phyloP scores from a whole-genome alignment of 2,329 filamentous ascomycete species.

The Chalaropsis ovoidea region DNA sequence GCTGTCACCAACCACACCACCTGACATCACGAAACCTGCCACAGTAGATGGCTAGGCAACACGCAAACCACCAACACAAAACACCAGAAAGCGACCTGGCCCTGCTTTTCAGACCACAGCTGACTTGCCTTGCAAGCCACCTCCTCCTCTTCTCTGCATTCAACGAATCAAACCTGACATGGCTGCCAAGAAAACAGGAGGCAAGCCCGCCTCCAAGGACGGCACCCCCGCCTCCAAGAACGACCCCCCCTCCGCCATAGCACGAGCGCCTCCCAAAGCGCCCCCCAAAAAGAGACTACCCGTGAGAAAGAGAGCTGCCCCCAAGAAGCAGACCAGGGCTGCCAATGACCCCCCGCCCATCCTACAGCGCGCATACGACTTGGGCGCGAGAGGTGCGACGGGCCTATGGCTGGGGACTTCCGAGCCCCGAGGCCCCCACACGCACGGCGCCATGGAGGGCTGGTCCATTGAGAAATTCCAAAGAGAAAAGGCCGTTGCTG shows the following conservation, averaged over 20 bases:
- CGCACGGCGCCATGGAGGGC: constrained; percentile 16
- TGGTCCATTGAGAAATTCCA: constrained; percentile 18
- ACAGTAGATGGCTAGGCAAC: too few relatives aligned
- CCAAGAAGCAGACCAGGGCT: not conserved
- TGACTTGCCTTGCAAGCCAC: too few relatives aligned
- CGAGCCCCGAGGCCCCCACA: constrained; percentile 12
- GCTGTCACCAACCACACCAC: too few relatives aligned
- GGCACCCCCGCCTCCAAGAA: not conserved
- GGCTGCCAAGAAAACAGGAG: not conserved
- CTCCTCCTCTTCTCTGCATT: too few relatives aligned
- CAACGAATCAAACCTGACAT: not conserved
- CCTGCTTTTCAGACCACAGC: too few relatives aligned
- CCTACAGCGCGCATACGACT: not conserved
- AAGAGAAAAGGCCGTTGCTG: not conserved
- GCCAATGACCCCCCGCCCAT: not conserved
- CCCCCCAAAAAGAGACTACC: not conserved
- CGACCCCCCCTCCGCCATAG: not conserved
- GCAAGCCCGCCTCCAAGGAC: not conserved
- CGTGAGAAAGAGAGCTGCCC: not conserved
- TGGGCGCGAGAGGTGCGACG: constrained; percentile 12
- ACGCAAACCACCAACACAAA: too few relatives aligned
- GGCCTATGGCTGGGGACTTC: constrained; percentile 21
- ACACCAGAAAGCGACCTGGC: too few relatives aligned
- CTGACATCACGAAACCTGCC: too few relatives aligned
- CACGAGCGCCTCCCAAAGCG: not conserved